Base-by-base conservation (phyloP, 2,329 filamentous ascomycete species). In the Geoglossum cookeanum region DNA sequence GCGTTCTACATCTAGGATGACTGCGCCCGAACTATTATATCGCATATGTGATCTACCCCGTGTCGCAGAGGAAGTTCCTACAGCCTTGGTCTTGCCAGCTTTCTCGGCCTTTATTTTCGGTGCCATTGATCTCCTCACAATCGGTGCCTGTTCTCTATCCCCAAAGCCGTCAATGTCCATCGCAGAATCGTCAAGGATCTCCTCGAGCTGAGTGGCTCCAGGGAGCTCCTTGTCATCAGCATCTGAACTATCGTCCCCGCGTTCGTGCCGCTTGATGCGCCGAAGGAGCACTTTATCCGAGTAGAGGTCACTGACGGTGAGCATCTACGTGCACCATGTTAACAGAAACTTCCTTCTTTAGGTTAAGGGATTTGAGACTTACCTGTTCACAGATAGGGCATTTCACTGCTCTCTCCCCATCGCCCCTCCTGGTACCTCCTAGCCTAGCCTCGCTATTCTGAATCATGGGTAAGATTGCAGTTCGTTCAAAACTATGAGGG, bases 401-500 rank as follows among this genome's bases (percentile, higher is more conserved):
- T 47, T 62, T 60, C 59, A 61, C 59, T 1, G 56, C 58, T 35
- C 61, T 60, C 15, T n/a, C 57, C 57, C 29, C 60, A 45, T 56
- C 57, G 35, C 55, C 58, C 8, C 59, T 58, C 45, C 61, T 51
- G 61, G 62, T 17, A 2, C 64, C 63, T 3, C 64, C 64, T 30
- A 64, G 61, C n/a, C 60, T 65, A 17, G 61, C 63, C 33, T 44
- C 39, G 47, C 69, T 71, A 9, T 63, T 62, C 0, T 58, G 55
- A 37, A 77, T 70, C 70, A 76, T 73, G 15, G 65, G 64, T 15
- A 68, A 58, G 58, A 77, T 75, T 0, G 74, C 74, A 1, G 63
- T 59, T 17, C 67, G 69, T 61, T 77, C 74, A 62, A 76, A 77
- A 54, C 68, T 73, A 60, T 77, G 74, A 0, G 70, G 72, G 59